A percentile compares a stretch with the other conserved stretches of the same genome.
Conservation (phyloP, 345 rosid species). For the Odontarrhena argentea region DNA sequence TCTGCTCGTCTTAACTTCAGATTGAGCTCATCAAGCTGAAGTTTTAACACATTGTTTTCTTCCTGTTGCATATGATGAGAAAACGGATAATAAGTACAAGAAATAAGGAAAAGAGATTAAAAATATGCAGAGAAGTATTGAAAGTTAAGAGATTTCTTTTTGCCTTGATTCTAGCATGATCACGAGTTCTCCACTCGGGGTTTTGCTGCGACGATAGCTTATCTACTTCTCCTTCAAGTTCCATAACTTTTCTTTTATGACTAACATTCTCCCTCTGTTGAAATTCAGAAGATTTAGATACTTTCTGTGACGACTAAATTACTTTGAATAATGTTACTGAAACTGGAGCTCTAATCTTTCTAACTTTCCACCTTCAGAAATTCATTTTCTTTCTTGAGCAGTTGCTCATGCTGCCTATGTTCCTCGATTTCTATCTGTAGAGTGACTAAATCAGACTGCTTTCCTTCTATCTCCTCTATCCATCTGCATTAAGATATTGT, state of each 20-base stretch:
- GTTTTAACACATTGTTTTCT: conserved; percentile 77
- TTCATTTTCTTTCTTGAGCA: conserved; percentile 72
- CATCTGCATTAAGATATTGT: conserved; percentile 51
- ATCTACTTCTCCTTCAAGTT: conserved; percentile 80
- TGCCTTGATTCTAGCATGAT: conserved; percentile 93
- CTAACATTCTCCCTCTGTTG: conserved; percentile 66
- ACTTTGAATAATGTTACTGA: conserved; percentile 8
- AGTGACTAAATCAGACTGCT: conserved; percentile 73
- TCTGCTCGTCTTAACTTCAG: conserved; percentile 62
- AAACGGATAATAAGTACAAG: conserved; percentile 3
- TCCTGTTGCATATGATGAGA: conserved; percentile 57
- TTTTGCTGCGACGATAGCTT: conserved; percentile 87
- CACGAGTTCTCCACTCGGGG: conserved; percentile 87
- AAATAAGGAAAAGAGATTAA: conserved; percentile 1
- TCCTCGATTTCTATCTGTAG: conserved; percentile 73
- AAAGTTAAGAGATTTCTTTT: conserved; percentile 42
- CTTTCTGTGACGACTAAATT: not conserved
- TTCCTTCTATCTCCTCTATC: conserved; percentile 83
- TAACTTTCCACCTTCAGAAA: conserved; percentile 58
- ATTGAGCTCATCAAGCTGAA: conserved; percentile 74
- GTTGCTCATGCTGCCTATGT: conserved; percentile 67
- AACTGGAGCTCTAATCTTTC: not conserved
- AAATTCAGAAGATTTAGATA: conserved; percentile 24
- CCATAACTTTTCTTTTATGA: conserved; percentile 61
- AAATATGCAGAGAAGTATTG: conserved; percentile 4